Conservation (phyloP, 163 green algal genomes). For the Trebouxia gelatinosa region DNA sequence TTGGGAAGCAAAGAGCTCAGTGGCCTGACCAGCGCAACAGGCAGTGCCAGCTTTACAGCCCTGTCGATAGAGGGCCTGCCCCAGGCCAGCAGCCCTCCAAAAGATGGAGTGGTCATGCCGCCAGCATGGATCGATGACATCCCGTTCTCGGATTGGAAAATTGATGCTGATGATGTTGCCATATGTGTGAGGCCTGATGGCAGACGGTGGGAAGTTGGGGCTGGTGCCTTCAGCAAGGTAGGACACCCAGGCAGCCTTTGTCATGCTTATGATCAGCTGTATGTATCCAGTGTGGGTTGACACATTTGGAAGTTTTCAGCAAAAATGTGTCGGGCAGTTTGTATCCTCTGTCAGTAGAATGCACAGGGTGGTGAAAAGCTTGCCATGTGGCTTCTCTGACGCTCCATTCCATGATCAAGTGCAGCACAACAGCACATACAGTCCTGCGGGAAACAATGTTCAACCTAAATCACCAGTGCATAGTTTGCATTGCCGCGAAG, state of each 20-base stretch:
- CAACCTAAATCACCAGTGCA: no score
- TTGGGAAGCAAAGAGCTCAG: no score
- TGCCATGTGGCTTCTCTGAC: background rate
- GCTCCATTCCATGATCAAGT: no score
- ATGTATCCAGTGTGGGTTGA: background rate
- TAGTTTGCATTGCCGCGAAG: no score
- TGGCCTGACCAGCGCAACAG: no score
- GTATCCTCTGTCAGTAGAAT: background rate
- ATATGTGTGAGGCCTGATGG: constrained; percentile 49
- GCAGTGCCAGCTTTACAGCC: no score
- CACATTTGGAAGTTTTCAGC: background rate
- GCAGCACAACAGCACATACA: no score
- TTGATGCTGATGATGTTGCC: constrained; percentile 37
- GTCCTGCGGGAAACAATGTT: no score
- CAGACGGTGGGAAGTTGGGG: constrained; percentile 52
- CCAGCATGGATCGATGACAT: constrained; percentile 17
- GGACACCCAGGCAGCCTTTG: background rate
- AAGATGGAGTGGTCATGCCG: no score
- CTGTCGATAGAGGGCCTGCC: no score
- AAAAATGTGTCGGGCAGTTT: no score
- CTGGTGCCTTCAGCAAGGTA: constrained; percentile 44
- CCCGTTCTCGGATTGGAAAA: constrained; percentile 41
- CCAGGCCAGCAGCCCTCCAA: no score
- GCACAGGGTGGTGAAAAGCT: background rate
- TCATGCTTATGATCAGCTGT: background rate